Evolutionary conservation across 768 basidiomycete species (phyloP), one percentile per base, ranked within the genome.

Genomic region (Mycena olivaceomarginata): DNA sequence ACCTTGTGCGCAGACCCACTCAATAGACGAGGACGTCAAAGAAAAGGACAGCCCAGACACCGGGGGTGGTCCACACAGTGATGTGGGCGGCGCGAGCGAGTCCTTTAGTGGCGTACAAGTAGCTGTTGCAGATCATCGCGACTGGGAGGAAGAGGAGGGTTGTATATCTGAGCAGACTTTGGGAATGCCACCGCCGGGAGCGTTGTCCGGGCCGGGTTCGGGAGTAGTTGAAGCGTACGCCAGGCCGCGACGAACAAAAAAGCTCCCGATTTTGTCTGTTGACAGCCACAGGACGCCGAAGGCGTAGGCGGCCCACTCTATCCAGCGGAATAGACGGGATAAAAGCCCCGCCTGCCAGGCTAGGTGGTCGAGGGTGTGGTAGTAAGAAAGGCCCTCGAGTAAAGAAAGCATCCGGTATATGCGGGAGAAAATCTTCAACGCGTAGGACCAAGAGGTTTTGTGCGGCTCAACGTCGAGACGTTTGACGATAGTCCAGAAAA

Each of bases 1-100:
- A 22, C 37, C n/a, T 37, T 37, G 31, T 13, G 37, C 67, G 9
- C 16, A n/a, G 51, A 10, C 66, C n/a, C n/a, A n/a, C n/a, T n/a
- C n/a, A 70, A 15, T 70, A 70, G 9, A 70, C 11, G 4, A 39
- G 18, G 39, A 70, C 22, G n/a, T 70, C 59, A 45, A 62, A 37
- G 12, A 70, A 5, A 25, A 31, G 39, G 15, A 70, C 12, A 0
- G 70, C 37, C 13, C 62, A 16, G 37, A 25, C 37, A 6, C 18
- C 41, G 22, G 15, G 16, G 45, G 70, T 70, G 59, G 13, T 62
- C 57, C 41, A 62, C 43, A 9, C 70, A 20, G 40, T 15, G 16
- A 48, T 18, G 7, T 40, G 20, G 16, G 25, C 45, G n/a, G 69
- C 43, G 43, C 45, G 46, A 16, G 20, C 11, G 13, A 63, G 31